phyloP scores from a whole-genome alignment of 257 asterid species.

The Solanum ossicruentum region DNA sequence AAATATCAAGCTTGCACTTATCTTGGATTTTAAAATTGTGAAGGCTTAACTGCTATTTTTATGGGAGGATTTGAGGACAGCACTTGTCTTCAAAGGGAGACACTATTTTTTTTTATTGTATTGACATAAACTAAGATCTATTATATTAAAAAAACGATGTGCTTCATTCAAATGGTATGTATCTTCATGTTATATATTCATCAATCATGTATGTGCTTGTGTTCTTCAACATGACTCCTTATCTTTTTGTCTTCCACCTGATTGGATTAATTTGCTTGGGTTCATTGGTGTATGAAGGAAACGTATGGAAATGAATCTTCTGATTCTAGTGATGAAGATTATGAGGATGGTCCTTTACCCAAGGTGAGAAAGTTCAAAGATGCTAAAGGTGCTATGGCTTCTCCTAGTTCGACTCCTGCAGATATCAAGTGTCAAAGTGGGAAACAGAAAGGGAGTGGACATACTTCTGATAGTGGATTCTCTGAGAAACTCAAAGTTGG shows the following conservation, averaged over 20 bases:
- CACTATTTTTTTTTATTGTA: neutral
- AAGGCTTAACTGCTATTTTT: neutral
- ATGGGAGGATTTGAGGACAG: neutral
- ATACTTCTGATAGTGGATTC: conserved; percentile 6
- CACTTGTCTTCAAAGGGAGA: neutral
- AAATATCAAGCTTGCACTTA: neutral
- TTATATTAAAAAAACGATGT: neutral
- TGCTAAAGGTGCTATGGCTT: conserved; percentile 19
- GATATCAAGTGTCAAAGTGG: conserved; percentile 12
- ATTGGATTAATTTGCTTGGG: neutral
- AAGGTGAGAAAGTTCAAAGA: conserved; percentile 34
- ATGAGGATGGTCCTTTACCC: conserved; percentile 25
- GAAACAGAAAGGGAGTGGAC: conserved; percentile 12
- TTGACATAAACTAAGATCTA: neutral
- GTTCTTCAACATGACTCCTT: neutral
- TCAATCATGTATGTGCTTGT: neutral
- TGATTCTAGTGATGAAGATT: conserved; percentile 92
- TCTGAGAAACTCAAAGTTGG: conserved; percentile 10
- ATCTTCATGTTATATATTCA: neutral
- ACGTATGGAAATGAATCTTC: conserved; percentile 62
- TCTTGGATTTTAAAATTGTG: neutral
- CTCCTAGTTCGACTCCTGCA: conserved; percentile 14
- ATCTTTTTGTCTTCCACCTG: neutral
- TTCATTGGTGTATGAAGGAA: conserved; percentile 36
- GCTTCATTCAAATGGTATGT: neutral